A percentile compares a stretch with the other conserved stretches of the same genome.
Conservation (phyloP, 164 flowering plant genomes). For the Aristolochia fimbriata region DNA sequence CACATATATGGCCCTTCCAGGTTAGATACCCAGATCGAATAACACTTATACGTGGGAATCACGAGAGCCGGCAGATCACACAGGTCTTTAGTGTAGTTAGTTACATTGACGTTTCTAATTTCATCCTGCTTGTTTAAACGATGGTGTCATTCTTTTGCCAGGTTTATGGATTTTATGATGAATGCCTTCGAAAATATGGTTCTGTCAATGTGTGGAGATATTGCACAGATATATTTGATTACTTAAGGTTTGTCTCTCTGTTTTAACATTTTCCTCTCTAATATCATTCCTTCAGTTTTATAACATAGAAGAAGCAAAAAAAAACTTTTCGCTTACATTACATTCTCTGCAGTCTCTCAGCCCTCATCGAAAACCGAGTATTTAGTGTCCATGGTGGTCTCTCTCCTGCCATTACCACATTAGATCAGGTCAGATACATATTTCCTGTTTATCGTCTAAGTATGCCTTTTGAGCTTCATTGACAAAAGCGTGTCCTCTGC, state of each 20-base stretch:
- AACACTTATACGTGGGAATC: slow-evolving; percentile 96
- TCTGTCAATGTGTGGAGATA: slow-evolving; percentile 99
- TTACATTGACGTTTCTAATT: neutral
- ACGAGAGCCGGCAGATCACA: slow-evolving; percentile 98
- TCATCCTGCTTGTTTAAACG: neutral
- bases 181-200: slow-evolving; percentile 95
- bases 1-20: slow-evolving; percentile 23
- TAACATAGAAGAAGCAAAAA: neutral
- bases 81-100: slow-evolving; percentile 43
- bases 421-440: slow-evolving; percentile 69
- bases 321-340: neutral
- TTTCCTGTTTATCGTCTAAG: neutral
- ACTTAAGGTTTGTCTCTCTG: slow-evolving; percentile 58
- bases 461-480: neutral
- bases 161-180: slow-evolving; percentile 99
- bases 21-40: slow-evolving; percentile 98
- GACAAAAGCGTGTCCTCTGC: too few relatives aligned
- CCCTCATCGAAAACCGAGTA: slow-evolving; percentile 90
- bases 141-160: slow-evolving; percentile 20
- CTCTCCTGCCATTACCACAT: slow-evolving; percentile 84
- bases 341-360: slow-evolving; percentile 60
- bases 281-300: neutral
- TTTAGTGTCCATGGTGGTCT: slow-evolving; percentile 99
- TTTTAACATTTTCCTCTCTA: neutral
- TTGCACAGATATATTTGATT: slow-evolving; percentile 98